phyloP scores from a whole-genome alignment of 2,329 filamentous ascomycete genomes.

The Clonostachys solani region DNA sequence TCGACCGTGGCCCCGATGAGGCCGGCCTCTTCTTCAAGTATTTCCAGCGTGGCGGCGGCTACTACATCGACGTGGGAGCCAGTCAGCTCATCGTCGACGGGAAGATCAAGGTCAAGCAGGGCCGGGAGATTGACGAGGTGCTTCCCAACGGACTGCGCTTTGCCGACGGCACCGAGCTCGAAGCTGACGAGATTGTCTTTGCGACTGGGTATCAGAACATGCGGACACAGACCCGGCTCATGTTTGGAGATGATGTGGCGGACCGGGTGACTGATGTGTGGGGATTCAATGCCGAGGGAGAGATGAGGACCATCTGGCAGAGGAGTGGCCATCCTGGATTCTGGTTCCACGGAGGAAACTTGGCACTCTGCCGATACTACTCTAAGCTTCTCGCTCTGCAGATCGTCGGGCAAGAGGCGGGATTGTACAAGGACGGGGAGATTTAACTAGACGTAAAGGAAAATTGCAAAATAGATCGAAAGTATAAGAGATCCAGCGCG shows the following conservation, averaged over 20 bases:
- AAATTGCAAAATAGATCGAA: too few relatives aligned
- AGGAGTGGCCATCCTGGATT: slow-evolving; percentile 58
- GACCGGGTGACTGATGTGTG: slow-evolving; percentile 55
- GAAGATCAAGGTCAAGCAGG: slow-evolving; percentile 59
- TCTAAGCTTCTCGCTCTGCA: slow-evolving; percentile 50
- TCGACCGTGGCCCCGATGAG: slow-evolving; percentile 53
- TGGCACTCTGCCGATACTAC: slow-evolving; percentile 58
- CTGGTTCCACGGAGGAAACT: slow-evolving; percentile 63
- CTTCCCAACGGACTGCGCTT: slow-evolving; percentile 38
- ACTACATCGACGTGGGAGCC: slow-evolving; percentile 67
- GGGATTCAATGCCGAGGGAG: slow-evolving; percentile 54
- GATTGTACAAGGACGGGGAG: slow-evolving; percentile 25
- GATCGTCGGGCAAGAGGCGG: slow-evolving; percentile 40
- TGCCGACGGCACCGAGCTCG: slow-evolving; percentile 49
- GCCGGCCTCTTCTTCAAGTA: slow-evolving; percentile 59
- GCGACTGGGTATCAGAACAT: slow-evolving; percentile 67
- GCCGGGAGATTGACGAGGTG: slow-evolving; percentile 48
- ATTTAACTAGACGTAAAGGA: slow-evolving; percentile 9
- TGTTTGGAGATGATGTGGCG: slow-evolving; percentile 59
- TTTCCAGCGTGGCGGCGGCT: slow-evolving; percentile 61
- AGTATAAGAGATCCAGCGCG: too few relatives aligned
- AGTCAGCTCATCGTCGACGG: slow-evolving; percentile 58
- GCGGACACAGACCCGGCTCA: slow-evolving; percentile 54
- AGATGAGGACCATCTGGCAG: slow-evolving; percentile 55
- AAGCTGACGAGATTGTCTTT: slow-evolving; percentile 60